These are phyloP conservation scores for Neodidymelliopsis sp. DNA, from an alignment of 2,329 filamentous ascomycete species.

Conservation along the genomic window DNA sequence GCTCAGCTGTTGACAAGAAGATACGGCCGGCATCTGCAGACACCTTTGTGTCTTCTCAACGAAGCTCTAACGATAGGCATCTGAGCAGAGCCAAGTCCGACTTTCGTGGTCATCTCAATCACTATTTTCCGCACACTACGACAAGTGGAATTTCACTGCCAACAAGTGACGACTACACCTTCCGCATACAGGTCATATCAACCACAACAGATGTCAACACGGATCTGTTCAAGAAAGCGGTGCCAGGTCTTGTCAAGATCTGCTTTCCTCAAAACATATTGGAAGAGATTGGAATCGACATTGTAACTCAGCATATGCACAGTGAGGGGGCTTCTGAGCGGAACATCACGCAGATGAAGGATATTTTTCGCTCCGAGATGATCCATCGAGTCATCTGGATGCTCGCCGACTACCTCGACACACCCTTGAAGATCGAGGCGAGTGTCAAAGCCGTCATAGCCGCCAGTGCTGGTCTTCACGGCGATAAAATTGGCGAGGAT, in stretches of 20 bases:
- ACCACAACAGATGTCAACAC: conserved; percentile 16
- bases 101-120: conserved; percentile 2
- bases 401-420: conserved; percentile 29
- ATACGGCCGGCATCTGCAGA: not conserved
- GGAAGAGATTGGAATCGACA: conserved; percentile 29
- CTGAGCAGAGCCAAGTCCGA: not conserved
- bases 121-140: conserved; percentile 4
- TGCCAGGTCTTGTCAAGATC: conserved; percentile 35
- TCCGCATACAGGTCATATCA: conserved; percentile 35
- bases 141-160: conserved; percentile 5
- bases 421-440: conserved; percentile 18
- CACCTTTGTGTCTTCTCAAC: not conserved
- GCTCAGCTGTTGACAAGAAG: conserved; percentile 3
- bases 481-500: conserved; percentile 2
- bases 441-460: conserved; percentile 19
- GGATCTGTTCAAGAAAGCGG: conserved; percentile 32
- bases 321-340: conserved; percentile 19
- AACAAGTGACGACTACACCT: conserved; percentile 30
- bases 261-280: conserved; percentile 38
- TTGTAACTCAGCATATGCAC: conserved; percentile 33
- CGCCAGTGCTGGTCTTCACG: conserved; percentile 21
- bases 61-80: not conserved
- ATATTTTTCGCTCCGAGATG: conserved; percentile 29
- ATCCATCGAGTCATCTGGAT: conserved; percentile 27
- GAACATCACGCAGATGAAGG: conserved; percentile 26